Base-by-base conservation (phyloP, 352 stramenopile species). In the Phytophthora litchii region DNA sequence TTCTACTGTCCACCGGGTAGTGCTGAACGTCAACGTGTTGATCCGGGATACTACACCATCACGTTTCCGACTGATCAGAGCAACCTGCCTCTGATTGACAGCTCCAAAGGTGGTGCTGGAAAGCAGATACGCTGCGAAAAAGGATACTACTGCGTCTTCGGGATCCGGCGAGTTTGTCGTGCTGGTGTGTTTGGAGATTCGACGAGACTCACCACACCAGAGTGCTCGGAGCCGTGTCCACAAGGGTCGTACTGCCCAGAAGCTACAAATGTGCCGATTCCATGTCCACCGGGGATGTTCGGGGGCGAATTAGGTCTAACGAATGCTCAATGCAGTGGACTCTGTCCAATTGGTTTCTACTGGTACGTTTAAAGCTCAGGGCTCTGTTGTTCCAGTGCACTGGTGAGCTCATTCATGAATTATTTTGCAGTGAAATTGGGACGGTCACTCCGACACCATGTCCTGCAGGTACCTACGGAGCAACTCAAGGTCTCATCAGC, bases 1-100 rank as follows among this genome's bases (percentile, higher is more conserved):
- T 89, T 68, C 64, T 91, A 79, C 53, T 93, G 81, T 25, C 84
- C 80, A 7, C 25, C 48, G 5, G 81, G 81, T 2, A 86, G 76
- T 21, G 68, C 65, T 1, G 59, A 58, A 4, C 79, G 80, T 8
- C 69, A 51, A 9, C 52, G 31, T 12, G 81, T 93, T 1, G 53
- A 63, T 4, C 38, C 48, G 3, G 81, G 80, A 5, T 90, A 84
- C 60, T 92, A 90, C 54, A 90, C 83, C 0, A 54, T 72, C 23
- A 59, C 51, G 9, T 81, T 78, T 48, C 66, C 67, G 41, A 51
- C 36, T 13, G 35, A 67, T 13, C 29, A 63, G 37, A 54, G 3
- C 7, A 55, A 45, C 1, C n/a, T 54, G 11, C 42, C 36, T 3
- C 44, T 46, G 35, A 17, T 41, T 14, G 25, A 60, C 19, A 57